These are phyloP conservation scores for Aspergillus novofumigatus DNA, from an alignment of 2,329 filamentous ascomycete species.

Conservation along the genomic window DNA sequence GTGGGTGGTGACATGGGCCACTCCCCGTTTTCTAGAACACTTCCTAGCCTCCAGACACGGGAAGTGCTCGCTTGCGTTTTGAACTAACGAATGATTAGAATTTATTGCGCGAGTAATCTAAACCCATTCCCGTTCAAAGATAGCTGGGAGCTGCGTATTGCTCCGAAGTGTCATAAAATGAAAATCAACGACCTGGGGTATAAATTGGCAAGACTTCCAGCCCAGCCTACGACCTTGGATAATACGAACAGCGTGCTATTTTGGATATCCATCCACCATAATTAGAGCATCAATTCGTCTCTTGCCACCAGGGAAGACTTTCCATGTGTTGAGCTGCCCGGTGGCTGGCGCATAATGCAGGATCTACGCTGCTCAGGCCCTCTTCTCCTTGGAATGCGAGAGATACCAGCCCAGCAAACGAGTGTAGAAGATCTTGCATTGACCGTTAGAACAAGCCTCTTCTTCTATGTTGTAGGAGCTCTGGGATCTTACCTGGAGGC, in stretches of 20 bases:
- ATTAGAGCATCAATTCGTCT: constrained; percentile 1
- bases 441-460: constrained; percentile 26
- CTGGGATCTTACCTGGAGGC: constrained; percentile 55
- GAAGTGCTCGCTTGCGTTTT: not conserved
- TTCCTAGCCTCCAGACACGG: not conserved
- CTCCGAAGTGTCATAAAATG: not conserved
- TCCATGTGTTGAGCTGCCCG: constrained; percentile 39
- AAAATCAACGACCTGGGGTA: not conserved
- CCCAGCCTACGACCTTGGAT: not conserved
- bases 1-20: not conserved
- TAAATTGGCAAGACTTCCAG: not conserved
- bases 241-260: not conserved
- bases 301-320: constrained; percentile 37
- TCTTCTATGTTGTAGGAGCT: not conserved
- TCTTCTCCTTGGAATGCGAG: constrained; percentile 69
- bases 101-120: not conserved
- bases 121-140: not conserved
- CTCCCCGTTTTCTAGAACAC: not conserved
- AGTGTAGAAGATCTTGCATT: constrained; percentile 70
- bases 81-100: too few species aligned
- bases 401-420: constrained; percentile 79
- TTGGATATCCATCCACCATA: not conserved
- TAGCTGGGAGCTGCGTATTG: not conserved
- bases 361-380: constrained; percentile 67
- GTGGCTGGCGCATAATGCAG: constrained; percentile 69